Conservation (phyloP, 306 rosid species). For the Cajanus cajan region DNA sequence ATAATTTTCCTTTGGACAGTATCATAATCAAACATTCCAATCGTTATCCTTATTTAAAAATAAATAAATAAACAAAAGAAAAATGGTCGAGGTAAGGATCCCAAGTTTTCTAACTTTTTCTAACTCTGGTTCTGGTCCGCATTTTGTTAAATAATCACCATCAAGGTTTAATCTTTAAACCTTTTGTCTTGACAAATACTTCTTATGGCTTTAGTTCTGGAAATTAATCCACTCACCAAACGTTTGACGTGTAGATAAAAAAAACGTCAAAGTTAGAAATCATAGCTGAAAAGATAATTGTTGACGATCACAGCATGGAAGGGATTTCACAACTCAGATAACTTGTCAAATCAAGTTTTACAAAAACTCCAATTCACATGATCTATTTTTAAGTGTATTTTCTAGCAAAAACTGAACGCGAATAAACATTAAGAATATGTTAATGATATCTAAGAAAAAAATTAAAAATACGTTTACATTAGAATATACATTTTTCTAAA, state of each 20-base stretch:
- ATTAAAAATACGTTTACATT: too few relatives aligned
- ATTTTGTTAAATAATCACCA: not conserved
- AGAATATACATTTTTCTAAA: too few relatives aligned
- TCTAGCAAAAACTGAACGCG: not conserved
- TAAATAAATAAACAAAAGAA: too few relatives aligned
- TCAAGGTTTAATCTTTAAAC: not conserved
- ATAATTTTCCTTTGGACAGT: not conserved
- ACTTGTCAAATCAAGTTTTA: not conserved
- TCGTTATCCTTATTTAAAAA: not conserved
- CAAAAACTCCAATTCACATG: not conserved
- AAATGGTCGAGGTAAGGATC: not conserved
- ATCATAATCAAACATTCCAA: not conserved
- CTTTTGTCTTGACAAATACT: not conserved
- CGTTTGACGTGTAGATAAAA: not conserved
- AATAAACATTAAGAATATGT: too few relatives aligned
- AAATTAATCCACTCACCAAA: not conserved
- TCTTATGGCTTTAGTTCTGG: not conserved
- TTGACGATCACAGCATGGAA: not conserved
- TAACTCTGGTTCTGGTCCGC: not conserved
- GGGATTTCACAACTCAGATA: not conserved
- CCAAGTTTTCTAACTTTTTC: not conserved
- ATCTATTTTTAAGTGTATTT: not conserved
- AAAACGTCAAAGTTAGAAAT: not conserved
- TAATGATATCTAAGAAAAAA: too few relatives aligned
- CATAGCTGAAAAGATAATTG: not conserved